Conservation (phyloP, 306 rosid species). For the Malus fusca region DNA sequence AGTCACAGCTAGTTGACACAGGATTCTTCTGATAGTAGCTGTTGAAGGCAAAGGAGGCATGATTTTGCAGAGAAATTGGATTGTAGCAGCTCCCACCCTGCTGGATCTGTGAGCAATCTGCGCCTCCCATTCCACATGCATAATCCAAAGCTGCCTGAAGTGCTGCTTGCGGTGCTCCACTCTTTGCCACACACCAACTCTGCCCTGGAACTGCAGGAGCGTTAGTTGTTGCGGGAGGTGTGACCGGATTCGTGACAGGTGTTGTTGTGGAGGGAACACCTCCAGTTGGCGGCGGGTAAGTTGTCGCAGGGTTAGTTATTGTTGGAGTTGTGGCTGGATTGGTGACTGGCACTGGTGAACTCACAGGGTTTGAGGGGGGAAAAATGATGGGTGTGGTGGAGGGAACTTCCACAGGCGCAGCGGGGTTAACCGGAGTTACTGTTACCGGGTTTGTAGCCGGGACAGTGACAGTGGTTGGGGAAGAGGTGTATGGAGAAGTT, state of each 20-base stretch:
- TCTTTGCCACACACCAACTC: slow-evolving; percentile 84
- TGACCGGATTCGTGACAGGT: slow-evolving; percentile 37
- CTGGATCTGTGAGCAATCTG: slow-evolving; percentile 78
- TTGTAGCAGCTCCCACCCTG: slow-evolving; percentile 71
- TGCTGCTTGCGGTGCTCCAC: slow-evolving; percentile 46
- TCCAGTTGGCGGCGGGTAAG: slow-evolving; percentile 64
- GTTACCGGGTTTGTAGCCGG: slow-evolving; percentile 66
- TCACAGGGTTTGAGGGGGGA: slow-evolving; percentile 43
- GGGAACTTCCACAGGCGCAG: slow-evolving; percentile 43
- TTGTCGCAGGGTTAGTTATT: slow-evolving; percentile 53
- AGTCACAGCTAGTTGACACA: slow-evolving; percentile 72
- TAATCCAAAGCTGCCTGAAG: slow-evolving; percentile 82
- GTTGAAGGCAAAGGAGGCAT: slow-evolving; percentile 88
- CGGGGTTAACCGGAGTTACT: slow-evolving; percentile 47
- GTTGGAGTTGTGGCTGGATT: slow-evolving; percentile 40
- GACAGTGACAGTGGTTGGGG: slow-evolving; percentile 66
- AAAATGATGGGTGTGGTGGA: slow-evolving; percentile 54
- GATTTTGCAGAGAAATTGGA: slow-evolving; percentile 67
- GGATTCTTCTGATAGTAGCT: slow-evolving; percentile 82
- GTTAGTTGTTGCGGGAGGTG: slow-evolving; percentile 50
- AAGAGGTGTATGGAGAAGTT: slow-evolving; percentile 37
- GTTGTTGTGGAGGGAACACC: slow-evolving; percentile 33
- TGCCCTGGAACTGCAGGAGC: slow-evolving; percentile 49
- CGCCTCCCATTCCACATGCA: slow-evolving; percentile 61
- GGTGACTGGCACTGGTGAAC: slow-evolving; percentile 41